Percentiles rank a stretch among this genome's conserved stretches.
These are phyloP conservation scores for Wickerhamiella azyma DNA, from an alignment of 805 yeast species.

Conservation along the genomic window DNA sequence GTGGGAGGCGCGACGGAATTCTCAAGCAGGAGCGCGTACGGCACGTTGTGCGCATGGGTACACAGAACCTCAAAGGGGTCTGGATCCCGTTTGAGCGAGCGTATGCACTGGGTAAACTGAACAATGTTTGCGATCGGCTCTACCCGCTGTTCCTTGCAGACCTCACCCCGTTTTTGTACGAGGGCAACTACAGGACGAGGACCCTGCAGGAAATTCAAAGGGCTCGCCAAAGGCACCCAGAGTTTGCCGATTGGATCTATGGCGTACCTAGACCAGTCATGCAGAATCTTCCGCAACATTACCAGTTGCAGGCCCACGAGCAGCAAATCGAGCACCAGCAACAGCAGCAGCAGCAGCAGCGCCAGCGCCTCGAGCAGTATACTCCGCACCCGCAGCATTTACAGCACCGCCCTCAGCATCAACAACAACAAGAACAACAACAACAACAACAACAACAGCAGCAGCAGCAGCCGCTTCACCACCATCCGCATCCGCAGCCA, in stretches of 20 bases:
- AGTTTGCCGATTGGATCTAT: conserved; percentile 12
- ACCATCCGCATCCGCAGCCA: neutral
- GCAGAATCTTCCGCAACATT: neutral
- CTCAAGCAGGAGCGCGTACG: conserved; percentile 18
- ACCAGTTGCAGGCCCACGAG: neutral
- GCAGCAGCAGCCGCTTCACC: neutral
- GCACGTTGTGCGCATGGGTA: conserved; percentile 20
- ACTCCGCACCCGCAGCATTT: neutral
- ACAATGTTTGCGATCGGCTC: conserved; percentile 13
- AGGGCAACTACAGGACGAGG: conserved; percentile 24
- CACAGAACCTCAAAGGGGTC: conserved; percentile 19
- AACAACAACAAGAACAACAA: neutral
- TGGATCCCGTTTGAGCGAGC: conserved; percentile 22
- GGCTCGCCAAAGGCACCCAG: conserved; percentile 20
- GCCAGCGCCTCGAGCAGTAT: neutral
- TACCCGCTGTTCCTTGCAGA: conserved; percentile 19
- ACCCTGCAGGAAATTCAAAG: conserved; percentile 25
- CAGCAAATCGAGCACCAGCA: neutral
- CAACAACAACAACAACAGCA: neutral
- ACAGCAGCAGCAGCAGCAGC: conserved; percentile 1
- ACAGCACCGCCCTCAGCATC: neutral
- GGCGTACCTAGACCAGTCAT: conserved; percentile 12
- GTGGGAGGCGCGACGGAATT: conserved; percentile 20
- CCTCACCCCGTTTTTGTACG: conserved; percentile 22
- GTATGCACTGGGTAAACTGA: conserved; percentile 15